A percentile compares a stretch with the other conserved stretches of the same genome.
Evolutionary conservation across 1,284 basidiomycete genomes (phyloP).

Genomic region (Irpex sp.): DNA sequence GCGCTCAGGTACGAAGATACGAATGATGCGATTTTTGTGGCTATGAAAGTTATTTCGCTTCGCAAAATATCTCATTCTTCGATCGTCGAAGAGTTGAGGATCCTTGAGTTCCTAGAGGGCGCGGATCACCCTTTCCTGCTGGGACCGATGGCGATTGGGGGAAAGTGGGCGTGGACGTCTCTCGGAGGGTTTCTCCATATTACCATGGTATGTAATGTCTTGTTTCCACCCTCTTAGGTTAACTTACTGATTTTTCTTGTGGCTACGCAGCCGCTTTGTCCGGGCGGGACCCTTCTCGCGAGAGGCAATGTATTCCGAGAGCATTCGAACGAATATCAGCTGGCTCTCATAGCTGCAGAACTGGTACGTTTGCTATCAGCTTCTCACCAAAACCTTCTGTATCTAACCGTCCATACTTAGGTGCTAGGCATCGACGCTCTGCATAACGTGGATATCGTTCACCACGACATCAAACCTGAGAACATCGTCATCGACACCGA

Average conservation of each 20-base stretch:
- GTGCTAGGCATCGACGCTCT: conserved; percentile 22
- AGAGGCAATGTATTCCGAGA: conserved; percentile 9
- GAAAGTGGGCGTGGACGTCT: conserved; percentile 21
- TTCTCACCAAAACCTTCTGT: neutral
- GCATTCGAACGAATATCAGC: neutral
- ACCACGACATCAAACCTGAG: conserved; percentile 59
- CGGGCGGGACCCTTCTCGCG: conserved; percentile 17
- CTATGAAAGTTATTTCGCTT: conserved; percentile 22
- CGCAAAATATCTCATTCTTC: conserved; percentile 11
- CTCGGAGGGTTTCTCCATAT: conserved; percentile 19
- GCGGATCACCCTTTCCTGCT: conserved; percentile 15
- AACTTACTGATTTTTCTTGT: neutral
- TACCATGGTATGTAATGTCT: conserved; percentile 14
- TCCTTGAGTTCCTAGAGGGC: conserved; percentile 12
- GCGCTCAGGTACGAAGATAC: conserved; percentile 10
- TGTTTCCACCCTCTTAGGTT: neutral
- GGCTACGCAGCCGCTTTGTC: conserved; percentile 16
- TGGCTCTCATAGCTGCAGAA: conserved; percentile 21
- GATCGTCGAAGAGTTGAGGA: conserved; percentile 21
- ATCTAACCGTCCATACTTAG: conserved; percentile 5
- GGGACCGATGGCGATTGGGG: conserved; percentile 11
- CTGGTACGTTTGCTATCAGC: conserved; percentile 12
- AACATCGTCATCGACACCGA: conserved; percentile 61
- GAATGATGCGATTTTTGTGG: conserved; percentile 7
- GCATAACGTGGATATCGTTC: conserved; percentile 22